A percentile compares a stretch with the other conserved stretches of the same genome.
phyloP scores from a whole-genome alignment of 345 rosid species.

The Psidium friedrichsthalianum region DNA sequence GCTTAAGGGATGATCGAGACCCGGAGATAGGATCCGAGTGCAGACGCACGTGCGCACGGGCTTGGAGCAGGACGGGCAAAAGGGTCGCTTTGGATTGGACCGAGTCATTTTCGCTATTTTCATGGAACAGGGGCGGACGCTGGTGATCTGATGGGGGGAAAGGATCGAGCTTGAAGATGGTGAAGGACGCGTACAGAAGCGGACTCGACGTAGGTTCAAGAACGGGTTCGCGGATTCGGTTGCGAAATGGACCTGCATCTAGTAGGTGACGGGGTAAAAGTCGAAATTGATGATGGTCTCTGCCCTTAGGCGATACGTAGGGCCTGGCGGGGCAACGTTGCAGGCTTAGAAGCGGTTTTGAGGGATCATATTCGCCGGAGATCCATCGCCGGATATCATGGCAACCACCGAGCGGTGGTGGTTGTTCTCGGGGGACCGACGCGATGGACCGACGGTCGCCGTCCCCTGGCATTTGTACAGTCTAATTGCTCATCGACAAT shows the following conservation, averaged over 20 bases:
- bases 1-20: constrained; percentile 50
- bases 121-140: neutral
- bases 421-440: neutral
- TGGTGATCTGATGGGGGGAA: neutral
- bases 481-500: too few species aligned
- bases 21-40: constrained; percentile 30
- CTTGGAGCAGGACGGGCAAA: constrained; percentile 61
- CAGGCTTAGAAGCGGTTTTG: neutral
- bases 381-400: neutral
- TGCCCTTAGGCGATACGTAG: neutral
- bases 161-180: neutral
- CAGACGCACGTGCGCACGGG: constrained; percentile 61
- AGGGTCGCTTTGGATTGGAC: constrained; percentile 40
- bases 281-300: neutral
- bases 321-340: neutral
- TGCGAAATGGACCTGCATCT: neutral
- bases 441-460: too few species aligned
- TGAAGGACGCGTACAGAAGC: neutral
- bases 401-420: neutral
- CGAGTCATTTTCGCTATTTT: neutral
- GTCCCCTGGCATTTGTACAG: neutral
- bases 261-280: neutral
- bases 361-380: neutral
- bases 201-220: neutral
- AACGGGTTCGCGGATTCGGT: neutral